phyloP scores from a whole-genome alignment of 129 eudicot genomes.

The Apium graveolens region DNA sequence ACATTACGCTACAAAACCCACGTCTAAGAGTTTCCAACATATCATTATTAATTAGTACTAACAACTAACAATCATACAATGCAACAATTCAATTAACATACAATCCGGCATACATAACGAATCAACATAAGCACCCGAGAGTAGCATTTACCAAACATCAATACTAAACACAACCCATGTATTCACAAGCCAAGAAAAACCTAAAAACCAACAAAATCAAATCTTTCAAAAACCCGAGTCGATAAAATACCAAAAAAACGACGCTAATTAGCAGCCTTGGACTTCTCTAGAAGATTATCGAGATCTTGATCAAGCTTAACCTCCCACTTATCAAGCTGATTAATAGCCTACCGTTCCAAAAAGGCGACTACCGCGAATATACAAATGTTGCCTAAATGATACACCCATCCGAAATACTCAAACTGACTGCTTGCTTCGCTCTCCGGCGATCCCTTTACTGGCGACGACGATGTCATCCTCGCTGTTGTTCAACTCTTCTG shows the following conservation, averaged over 20 bases:
- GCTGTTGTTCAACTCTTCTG: too few relatives aligned
- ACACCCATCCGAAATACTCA: too few relatives aligned
- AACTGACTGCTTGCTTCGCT: too few relatives aligned
- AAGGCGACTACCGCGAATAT: too few relatives aligned
- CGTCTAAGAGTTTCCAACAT: background rate
- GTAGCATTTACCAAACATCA: too few relatives aligned
- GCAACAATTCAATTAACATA: background rate
- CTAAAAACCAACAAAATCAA: background rate
- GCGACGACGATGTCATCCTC: too few relatives aligned
- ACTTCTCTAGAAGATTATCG: conserved; percentile 73
- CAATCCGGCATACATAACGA: too few relatives aligned
- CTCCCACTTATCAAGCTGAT: conserved; percentile 92
- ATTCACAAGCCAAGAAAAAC: background rate
- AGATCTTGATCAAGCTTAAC: conserved; percentile 72
- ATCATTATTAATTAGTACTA: too few relatives aligned
- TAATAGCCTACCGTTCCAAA: too few relatives aligned
- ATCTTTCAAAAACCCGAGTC: background rate
- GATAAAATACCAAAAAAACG: conserved; percentile 88
- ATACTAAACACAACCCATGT: background rate
- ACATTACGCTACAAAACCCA: background rate
- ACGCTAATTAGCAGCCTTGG: conserved; percentile 90
- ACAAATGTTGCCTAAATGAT: too few relatives aligned
- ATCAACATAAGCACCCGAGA: too few relatives aligned
- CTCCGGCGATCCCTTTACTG: too few relatives aligned
- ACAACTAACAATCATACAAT: background rate